A percentile compares a stretch with the other conserved stretches of the same genome.
Conservation (phyloP, 2,329 filamentous ascomycete genomes). For the Westerdykella ornata region DNA sequence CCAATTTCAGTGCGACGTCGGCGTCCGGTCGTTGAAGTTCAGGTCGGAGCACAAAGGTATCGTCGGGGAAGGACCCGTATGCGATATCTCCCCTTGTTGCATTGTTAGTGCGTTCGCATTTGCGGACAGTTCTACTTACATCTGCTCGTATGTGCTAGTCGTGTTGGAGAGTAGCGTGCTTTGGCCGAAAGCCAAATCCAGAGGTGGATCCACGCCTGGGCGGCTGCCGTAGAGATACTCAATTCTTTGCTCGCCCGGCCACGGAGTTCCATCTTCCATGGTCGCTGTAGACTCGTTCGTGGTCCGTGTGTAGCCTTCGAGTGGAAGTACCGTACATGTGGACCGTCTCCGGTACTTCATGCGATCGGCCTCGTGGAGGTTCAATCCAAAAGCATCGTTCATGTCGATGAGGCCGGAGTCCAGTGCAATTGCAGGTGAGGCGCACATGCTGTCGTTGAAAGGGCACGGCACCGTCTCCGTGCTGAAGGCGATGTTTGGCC, state of each 20-base stretch:
- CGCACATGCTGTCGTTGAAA: background rate
- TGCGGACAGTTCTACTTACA: background rate
- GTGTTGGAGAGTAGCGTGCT: background rate
- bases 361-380: background rate
- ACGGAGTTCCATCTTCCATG: background rate
- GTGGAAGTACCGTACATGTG: conserved; percentile 2
- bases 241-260: background rate
- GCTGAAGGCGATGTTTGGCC: background rate
- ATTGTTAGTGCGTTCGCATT: no score
- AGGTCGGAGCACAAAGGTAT: background rate
- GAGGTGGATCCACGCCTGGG: no score
- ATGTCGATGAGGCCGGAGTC: conserved; percentile 1
- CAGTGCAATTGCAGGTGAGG: background rate
- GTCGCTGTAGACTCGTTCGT: background rate
- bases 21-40: conserved; percentile 3
- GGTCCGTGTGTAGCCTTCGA: background rate
- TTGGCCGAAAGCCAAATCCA: background rate
- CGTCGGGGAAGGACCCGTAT: no score
- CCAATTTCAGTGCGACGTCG: conserved; percentile 4
- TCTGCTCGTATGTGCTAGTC: background rate
- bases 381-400: conserved; percentile 1
- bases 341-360: conserved; percentile 1
- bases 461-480: background rate
- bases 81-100: no score
- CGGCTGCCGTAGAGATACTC: background rate